Conservation (phyloP, 2,329 filamentous ascomycete species). For the Bipolaris gigantea region DNA sequence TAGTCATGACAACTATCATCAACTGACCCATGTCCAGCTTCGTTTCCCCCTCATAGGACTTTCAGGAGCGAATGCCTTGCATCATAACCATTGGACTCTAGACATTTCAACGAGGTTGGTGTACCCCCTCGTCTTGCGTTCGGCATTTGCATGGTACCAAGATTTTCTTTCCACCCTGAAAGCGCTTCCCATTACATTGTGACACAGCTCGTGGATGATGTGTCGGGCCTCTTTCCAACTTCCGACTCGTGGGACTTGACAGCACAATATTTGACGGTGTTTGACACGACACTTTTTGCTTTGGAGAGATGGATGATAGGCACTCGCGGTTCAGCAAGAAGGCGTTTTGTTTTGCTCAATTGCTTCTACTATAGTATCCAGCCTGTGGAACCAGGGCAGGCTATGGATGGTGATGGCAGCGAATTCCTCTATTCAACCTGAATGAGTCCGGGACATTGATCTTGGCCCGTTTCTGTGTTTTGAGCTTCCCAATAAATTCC, state of each 20-base stretch:
- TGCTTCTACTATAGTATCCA: neutral
- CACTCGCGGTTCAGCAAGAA: neutral
- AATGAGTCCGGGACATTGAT: neutral
- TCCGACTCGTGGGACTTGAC: neutral
- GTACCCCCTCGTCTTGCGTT: neutral
- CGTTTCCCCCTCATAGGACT: neutral
- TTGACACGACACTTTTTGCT: neutral
- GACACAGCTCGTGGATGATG: neutral
- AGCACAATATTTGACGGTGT: neutral
- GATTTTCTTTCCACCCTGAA: neutral
- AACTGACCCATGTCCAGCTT: conserved; percentile 1
- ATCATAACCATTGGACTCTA: neutral
- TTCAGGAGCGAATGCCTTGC: conserved; percentile 3
- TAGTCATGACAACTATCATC: conserved; percentile 7
- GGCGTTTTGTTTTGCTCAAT: neutral
- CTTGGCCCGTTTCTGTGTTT: neutral
- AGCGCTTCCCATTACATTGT: neutral
- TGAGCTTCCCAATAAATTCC: neutral
- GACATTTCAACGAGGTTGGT: neutral
- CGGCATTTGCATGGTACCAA: neutral
- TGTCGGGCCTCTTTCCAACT: neutral
- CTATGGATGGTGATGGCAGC: neutral
- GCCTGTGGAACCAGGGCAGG: neutral
- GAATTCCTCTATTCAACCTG: neutral
- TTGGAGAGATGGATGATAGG: neutral